Evolutionary conservation across 1,284 basidiomycete genomes (phyloP), one percentile per base, ranked within the genome.

Genomic region (Heterobasidion parviporum): DNA sequence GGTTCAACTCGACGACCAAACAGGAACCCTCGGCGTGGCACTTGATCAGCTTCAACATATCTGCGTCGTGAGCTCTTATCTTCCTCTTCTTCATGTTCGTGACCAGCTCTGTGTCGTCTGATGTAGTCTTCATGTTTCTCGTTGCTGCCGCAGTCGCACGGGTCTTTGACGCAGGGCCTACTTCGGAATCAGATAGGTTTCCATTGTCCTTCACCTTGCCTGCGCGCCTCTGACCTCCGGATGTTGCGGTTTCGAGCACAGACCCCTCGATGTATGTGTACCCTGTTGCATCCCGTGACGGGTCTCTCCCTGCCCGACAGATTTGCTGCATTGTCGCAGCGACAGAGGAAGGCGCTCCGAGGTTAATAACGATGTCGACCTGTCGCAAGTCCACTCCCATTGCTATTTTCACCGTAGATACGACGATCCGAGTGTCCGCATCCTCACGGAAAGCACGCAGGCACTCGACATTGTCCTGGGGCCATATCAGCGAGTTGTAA

Each of bases 321-420:
- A 62, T 61, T 47, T 66, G 64, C 52, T 65, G 65, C 6, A 61
- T 18, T 4, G 60, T 56, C 7, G 54, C 56, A 16, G 65, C 56
- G 15, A 60, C 35, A 1, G 61, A 56, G 6, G 59, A 55, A 1
- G 64, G 62, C 0, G 65, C 14, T 1, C 64, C 63, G 6, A 67
- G 55, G 51, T 63, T 66, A n/a, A 64, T 58, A 4, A 62, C 58
- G 36, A 63, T 47, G 7, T 49, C 58, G 26, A 65, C 62, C 35
- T 60, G 62, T 2, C 56, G 59, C 3, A 66, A 32, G 44, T 67
- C 64, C 58, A 67, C 62, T 1, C 63, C 65, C 56, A 65, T 61
- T 1, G 62, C 60, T 50, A 65, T 65, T 32, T 61, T 62, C 46
- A 67, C 57, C 1, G 62, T 66, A 10, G 65, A 61, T n/a, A 67